Conservation (phyloP, 768 basidiomycete species). For the Coprinellus aureogranulatus region DNA sequence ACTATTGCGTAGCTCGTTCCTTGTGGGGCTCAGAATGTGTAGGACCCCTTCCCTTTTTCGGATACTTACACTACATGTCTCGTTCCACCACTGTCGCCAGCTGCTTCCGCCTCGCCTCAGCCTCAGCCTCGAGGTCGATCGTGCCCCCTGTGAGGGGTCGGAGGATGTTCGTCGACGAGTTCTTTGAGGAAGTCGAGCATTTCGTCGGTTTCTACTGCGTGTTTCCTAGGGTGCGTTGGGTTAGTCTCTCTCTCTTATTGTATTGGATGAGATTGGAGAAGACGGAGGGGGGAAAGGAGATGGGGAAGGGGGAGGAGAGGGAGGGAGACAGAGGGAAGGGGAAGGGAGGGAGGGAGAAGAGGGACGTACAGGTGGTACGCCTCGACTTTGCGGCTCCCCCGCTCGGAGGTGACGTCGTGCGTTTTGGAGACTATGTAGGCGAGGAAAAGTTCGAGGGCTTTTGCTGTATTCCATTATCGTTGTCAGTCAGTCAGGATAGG, state of each 20-base stretch:
- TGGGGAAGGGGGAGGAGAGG: too few relatives aligned
- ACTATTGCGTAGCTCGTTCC: too few relatives aligned
- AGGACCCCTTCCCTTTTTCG: too few relatives aligned
- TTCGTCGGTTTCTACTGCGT: constrained; percentile 82
- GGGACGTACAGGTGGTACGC: constrained; percentile 87
- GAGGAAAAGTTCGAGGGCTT: constrained; percentile 91
- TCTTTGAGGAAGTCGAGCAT: constrained; percentile 95
- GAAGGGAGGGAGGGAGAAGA: not conserved
- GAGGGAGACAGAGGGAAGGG: too few relatives aligned
- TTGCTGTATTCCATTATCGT: constrained; percentile 77
- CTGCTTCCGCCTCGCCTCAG: constrained; percentile 60
- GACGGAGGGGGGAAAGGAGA: too few relatives aligned
- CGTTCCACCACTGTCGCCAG: too few relatives aligned
- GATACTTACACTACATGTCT: too few relatives aligned
- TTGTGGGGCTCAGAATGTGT: too few relatives aligned
- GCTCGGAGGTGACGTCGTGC: constrained; percentile 70
- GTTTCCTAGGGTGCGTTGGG: constrained; percentile 59
- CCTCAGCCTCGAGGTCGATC: constrained; percentile 65
- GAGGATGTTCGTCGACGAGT: constrained; percentile 80
- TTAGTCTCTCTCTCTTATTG: too few relatives aligned
- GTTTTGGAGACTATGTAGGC: constrained; percentile 80
- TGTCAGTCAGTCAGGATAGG: too few relatives aligned
- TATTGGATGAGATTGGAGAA: too few relatives aligned
- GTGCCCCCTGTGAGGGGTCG: constrained; percentile 87
- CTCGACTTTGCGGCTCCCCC: constrained; percentile 87